Conservation (phyloP, 441 rosid species). For the Bruguiera hainesii region DNA sequence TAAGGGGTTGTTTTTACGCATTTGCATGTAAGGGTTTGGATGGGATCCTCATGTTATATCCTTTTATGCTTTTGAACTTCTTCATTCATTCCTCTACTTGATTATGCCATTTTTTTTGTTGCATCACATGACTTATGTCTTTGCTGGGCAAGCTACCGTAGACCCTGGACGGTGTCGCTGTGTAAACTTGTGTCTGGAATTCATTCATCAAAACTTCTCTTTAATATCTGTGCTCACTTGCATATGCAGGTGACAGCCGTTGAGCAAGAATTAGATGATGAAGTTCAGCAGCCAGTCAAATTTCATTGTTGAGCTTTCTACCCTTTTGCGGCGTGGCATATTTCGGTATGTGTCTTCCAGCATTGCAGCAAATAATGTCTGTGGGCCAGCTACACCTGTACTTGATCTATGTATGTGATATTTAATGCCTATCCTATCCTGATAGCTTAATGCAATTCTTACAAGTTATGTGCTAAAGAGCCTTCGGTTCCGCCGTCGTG, state of each 20-base stretch:
- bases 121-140: slow-evolving; percentile 3
- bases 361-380: too few relatives aligned
- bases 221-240: not conserved
- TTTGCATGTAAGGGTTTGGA: too few relatives aligned
- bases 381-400: too few relatives aligned
- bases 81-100: not conserved
- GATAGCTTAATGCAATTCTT: not conserved
- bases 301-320: too few relatives aligned
- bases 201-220: not conserved
- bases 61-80: not conserved
- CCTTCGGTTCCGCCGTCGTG: too few relatives aligned
- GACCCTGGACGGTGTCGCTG: not conserved
- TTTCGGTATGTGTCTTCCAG: too few relatives aligned
- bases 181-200: not conserved
- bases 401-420: not conserved
- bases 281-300: slow-evolving; percentile 41
- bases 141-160: slow-evolving; percentile 5
- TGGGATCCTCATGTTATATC: not conserved
- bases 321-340: too few relatives aligned
- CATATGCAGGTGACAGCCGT: slow-evolving; percentile 72
- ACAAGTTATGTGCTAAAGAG: too few relatives aligned
- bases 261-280: slow-evolving; percentile 79
- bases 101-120: not conserved
- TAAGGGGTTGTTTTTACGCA: not conserved
- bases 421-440: not conserved